Percentiles rank a stretch among this genome's conserved stretches.
phyloP scores from a whole-genome alignment of 257 asterid species.

The Apocynum venetum region DNA sequence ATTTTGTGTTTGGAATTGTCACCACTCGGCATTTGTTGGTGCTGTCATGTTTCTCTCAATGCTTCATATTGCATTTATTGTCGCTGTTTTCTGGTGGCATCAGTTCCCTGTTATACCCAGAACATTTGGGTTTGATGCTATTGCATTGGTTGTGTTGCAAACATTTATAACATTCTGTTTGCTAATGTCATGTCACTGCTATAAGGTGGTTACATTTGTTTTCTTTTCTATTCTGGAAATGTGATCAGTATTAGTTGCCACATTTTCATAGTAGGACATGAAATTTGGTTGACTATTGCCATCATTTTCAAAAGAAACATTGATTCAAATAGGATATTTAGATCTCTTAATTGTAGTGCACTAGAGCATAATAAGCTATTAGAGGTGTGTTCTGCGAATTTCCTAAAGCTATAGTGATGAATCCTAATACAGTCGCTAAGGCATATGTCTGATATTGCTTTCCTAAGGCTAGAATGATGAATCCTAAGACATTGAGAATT shows the following conservation, averaged over 20 bases:
- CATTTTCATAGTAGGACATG: no score
- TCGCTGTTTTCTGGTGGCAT: neutral
- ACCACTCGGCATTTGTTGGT: neutral
- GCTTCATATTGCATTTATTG: neutral
- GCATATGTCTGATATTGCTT: neutral
- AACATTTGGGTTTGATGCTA: neutral
- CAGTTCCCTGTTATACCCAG: neutral
- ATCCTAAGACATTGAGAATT: no score
- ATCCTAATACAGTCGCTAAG: neutral
- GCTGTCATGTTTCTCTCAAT: neutral
- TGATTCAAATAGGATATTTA: neutral
- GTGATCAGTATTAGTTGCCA: neutral
- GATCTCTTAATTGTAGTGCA: neutral
- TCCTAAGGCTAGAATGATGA: no score
- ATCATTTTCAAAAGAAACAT: neutral
- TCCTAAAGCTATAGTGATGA: neutral
- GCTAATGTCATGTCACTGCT: neutral
- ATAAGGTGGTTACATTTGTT: no score
- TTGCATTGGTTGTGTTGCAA: neutral
- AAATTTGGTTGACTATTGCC: no score
- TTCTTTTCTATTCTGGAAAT: neutral
- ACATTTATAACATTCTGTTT: neutral
- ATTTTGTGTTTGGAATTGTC: neutral
- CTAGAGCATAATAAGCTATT: neutral
- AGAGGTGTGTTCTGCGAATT: neutral